Conservation (phyloP, 768 basidiomycete species). For the Termitomyces titanicus region DNA sequence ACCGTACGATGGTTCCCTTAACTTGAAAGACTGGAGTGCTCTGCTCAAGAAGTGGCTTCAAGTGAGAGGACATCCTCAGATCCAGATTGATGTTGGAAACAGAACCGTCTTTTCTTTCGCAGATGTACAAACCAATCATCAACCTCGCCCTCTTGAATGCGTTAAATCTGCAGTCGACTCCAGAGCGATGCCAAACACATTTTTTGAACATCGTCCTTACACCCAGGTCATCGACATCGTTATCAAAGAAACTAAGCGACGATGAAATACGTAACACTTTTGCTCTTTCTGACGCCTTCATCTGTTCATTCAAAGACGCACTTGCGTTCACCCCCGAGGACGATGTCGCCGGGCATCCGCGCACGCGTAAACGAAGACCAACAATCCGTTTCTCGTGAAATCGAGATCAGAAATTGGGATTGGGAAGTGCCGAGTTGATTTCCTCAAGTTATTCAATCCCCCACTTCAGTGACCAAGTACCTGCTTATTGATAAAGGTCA, state of each 20-base stretch:
- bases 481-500: too few relatives aligned
- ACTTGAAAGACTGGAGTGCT: not conserved
- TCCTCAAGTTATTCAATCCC: too few relatives aligned
- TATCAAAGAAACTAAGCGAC: not conserved
- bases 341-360: too few relatives aligned
- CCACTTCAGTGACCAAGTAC: too few relatives aligned
- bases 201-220: not conserved
- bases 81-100: not conserved
- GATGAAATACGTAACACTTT: not conserved
- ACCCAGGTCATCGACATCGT: not conserved
- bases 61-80: not conserved
- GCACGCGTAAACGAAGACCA: too few relatives aligned
- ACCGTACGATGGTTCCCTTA: not conserved
- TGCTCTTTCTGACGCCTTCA: not conserved
- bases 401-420: too few relatives aligned
- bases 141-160: not conserved
- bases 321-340: not conserved
- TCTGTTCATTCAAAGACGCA: not conserved
- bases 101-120: not conserved
- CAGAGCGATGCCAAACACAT: not conserved
- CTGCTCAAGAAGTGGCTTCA: conserved; percentile 1
- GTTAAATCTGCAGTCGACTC: not conserved
- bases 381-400: too few relatives aligned
- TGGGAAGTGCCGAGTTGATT: too few relatives aligned
- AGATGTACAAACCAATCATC: conserved; percentile 1